These are phyloP conservation scores for Wolfiporia cocos DNA, from an alignment of 1,284 basidiomycete species.

Conservation along the genomic window DNA sequence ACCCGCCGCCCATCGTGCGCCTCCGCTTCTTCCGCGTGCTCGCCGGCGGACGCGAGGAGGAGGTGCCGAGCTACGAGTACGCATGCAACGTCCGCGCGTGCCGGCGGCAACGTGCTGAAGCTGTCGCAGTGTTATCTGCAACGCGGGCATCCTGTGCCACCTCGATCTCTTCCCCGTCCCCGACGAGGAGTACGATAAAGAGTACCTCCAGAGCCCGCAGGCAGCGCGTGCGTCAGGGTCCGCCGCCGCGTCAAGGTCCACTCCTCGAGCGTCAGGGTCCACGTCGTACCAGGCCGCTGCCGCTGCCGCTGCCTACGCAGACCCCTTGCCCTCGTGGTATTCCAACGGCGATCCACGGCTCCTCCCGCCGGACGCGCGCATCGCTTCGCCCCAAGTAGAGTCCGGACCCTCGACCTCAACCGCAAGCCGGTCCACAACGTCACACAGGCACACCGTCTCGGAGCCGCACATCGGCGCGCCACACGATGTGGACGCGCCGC, in stretches of 20 bases:
- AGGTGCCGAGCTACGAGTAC: constrained; percentile 33
- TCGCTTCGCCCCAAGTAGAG: no score
- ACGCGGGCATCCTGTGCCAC: constrained; percentile 51
- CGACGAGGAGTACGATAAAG: constrained; percentile 11
- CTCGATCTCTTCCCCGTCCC: constrained; percentile 57
- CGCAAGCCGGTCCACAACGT: no score
- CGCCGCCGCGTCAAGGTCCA: background rate
- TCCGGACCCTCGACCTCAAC: no score
- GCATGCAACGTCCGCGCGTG: background rate
- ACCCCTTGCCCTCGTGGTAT: no score
- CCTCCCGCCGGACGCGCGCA: no score
- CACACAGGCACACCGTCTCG: background rate
- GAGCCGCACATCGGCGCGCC: background rate
- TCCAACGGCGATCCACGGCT: no score
- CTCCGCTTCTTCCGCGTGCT: constrained; percentile 21
- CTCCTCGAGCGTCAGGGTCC: no score
- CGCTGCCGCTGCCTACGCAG: no score
- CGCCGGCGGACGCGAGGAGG: constrained; percentile 23
- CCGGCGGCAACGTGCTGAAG: constrained; percentile 1
- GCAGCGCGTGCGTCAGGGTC: background rate
- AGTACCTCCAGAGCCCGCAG: background rate
- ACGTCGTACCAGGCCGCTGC: no score
- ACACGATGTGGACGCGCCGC: background rate
- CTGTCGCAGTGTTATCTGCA: constrained; percentile 33
- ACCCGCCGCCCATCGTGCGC: constrained; percentile 33